These are phyloP conservation scores for Ogataea pilisensis DNA, from an alignment of 805 yeast genomes.

Conservation along the genomic window DNA sequence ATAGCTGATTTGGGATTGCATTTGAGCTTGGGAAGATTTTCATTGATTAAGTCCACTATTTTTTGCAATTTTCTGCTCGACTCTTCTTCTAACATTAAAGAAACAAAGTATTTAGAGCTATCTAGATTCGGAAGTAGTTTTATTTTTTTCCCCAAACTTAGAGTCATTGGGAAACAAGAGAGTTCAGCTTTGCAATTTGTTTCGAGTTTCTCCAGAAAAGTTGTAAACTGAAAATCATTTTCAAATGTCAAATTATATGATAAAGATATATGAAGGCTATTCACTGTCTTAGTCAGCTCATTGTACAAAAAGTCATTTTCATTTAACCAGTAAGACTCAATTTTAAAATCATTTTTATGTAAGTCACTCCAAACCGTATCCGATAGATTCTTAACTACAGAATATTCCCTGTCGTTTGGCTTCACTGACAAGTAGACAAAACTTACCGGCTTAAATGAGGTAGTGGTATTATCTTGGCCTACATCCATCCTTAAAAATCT, in stretches of 20 bases:
- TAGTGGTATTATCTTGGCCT: too few relatives aligned
- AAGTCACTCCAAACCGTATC: slow-evolving; percentile 5
- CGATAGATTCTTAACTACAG: not conserved
- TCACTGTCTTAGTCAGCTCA: slow-evolving; percentile 10
- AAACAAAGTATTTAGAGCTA: slow-evolving; percentile 11
- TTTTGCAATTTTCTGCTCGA: not conserved
- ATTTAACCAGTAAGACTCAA: slow-evolving; percentile 1
- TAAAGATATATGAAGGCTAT: slow-evolving; percentile 18
- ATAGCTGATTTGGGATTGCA: not conserved
- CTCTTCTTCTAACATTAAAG: slow-evolving; percentile 10
- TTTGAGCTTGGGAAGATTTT: slow-evolving; percentile 2
- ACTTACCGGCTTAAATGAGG: too few relatives aligned
- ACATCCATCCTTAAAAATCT: too few relatives aligned
- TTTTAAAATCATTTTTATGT: not conserved
- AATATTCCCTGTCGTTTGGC: slow-evolving; percentile 4
- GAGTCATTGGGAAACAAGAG: slow-evolving; percentile 4
- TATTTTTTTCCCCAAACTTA: slow-evolving; percentile 5
- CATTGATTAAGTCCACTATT: slow-evolving; percentile 10
- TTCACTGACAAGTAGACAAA: slow-evolving; percentile 8
- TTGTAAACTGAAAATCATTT: not conserved
- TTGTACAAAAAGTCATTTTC: slow-evolving; percentile 8
- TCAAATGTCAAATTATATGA: slow-evolving; percentile 16
- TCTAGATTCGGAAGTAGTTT: slow-evolving; percentile 16
- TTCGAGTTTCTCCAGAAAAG: slow-evolving; percentile 1
- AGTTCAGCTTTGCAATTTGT: not conserved